Conservation (phyloP, 495 filamentous ascomycete genomes). For the Penicillium paradoxum region DNA sequence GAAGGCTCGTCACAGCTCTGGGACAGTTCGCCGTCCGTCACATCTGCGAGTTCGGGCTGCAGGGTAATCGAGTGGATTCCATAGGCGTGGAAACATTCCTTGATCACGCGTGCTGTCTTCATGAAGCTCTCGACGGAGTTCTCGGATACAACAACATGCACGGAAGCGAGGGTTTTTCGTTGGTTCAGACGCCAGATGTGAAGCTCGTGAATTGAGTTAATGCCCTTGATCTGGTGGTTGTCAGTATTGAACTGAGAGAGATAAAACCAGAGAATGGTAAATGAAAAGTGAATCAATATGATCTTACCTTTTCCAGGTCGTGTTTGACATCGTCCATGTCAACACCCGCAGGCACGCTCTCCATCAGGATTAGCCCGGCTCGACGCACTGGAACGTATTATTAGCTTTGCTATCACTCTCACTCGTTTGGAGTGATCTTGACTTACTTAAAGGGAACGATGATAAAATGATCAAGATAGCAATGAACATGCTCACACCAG, state of each 20-base stretch:
- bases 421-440: neutral
- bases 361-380: constrained; percentile 61
- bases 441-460: constrained; percentile 35
- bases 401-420: neutral
- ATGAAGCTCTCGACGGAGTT: constrained; percentile 33
- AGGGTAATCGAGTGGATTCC: constrained; percentile 49
- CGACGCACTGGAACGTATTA: constrained; percentile 28
- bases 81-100: constrained; percentile 49
- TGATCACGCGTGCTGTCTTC: constrained; percentile 36
- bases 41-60: constrained; percentile 38
- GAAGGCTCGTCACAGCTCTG: constrained; percentile 9
- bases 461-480: constrained; percentile 40
- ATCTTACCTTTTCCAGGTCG: constrained; percentile 49
- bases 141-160: constrained; percentile 43
- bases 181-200: constrained; percentile 52
- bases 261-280: neutral
- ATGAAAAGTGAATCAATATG: neutral
- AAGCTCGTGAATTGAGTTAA: constrained; percentile 45
- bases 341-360: constrained; percentile 76
- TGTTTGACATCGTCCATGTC: constrained; percentile 71
- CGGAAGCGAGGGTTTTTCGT: constrained; percentile 45
- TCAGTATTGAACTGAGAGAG: neutral
- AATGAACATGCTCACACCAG: constrained; percentile 43
- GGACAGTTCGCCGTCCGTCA: neutral
- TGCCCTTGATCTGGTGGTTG: constrained; percentile 34